phyloP scores from a whole-genome alignment of 73 alveolate species.

The Urostyla sp. region DNA sequence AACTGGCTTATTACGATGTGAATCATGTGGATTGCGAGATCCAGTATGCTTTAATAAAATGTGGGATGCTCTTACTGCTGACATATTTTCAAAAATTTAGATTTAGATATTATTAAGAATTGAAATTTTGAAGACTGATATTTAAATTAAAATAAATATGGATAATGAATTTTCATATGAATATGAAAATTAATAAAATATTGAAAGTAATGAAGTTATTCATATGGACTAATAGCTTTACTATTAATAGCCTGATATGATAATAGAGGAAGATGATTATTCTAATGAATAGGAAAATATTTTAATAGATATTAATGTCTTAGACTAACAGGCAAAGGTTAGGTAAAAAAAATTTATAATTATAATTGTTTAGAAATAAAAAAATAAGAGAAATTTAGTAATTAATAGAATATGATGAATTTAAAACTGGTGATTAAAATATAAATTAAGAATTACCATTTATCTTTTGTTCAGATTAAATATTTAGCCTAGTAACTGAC shows the following conservation, averaged over 20 bases:
- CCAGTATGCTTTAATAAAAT: constrained; percentile 90
- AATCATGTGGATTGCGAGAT: constrained; percentile 91
- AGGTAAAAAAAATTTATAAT: neutral
- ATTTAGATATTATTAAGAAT: neutral
- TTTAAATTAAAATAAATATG: no score
- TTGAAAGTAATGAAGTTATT: no score
- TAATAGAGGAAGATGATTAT: neutral
- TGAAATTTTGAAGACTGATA: neutral
- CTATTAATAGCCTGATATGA: neutral
- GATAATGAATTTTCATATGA: no score
- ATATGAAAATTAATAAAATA: no score
- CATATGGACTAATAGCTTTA: no score
- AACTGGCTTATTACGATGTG: constrained; percentile 82
- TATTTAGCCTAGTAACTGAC: constrained; percentile 9
- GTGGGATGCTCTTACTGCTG: constrained; percentile 82
- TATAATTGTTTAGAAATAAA: constrained; percentile 3
- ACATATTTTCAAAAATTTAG: neutral
- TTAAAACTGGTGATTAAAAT: neutral
- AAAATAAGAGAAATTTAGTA: constrained; percentile 10
- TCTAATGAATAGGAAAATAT: neutral
- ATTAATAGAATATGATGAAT: neutral
- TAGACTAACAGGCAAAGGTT: no score
- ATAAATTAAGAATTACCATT: constrained; percentile 9
- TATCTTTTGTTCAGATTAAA: constrained; percentile 28
- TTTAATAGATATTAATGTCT: no score